Evolutionary conservation across 2,329 filamentous ascomycete genomes (phyloP).

Genomic region (Penicillium sp.): DNA sequence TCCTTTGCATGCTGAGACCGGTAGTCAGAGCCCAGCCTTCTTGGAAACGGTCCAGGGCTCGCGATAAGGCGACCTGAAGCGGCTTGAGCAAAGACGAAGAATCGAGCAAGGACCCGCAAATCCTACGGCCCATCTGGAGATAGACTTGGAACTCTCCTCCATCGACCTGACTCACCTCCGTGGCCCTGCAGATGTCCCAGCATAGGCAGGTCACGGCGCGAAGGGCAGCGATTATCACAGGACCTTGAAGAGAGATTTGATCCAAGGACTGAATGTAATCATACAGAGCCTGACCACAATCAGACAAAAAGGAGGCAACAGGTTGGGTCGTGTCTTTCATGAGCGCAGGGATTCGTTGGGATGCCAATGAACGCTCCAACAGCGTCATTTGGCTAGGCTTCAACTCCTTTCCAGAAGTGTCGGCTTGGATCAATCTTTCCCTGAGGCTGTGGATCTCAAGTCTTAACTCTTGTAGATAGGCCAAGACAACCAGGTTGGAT

Average conservation of each 20-base stretch:
- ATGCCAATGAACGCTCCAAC: conserved; percentile 42
- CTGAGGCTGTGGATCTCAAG: conserved; percentile 36
- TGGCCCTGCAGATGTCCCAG: conserved; percentile 48
- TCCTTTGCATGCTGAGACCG: conserved; percentile 71
- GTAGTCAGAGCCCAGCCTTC: conserved; percentile 68
- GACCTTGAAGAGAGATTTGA: conserved; percentile 23
- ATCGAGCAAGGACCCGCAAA: conserved; percentile 34
- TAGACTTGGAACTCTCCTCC: conserved; percentile 55
- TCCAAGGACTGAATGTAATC: conserved; percentile 35
- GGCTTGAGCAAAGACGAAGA: conserved; percentile 26
- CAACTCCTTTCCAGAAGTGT: conserved; percentile 32
- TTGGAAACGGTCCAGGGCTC: conserved; percentile 55
- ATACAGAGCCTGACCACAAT: conserved; percentile 37
- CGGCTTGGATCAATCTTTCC: conserved; percentile 32
- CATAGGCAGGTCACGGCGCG: conserved; percentile 44
- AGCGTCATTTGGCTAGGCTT: conserved; percentile 44
- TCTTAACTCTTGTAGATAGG: conserved; percentile 39
- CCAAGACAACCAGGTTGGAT: conserved; percentile 27
- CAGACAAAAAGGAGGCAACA: conserved; percentile 37
- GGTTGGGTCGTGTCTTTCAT: conserved; percentile 44
- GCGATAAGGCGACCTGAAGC: conserved; percentile 29
- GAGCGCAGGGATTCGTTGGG: conserved; percentile 37
- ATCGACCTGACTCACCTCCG: conserved; percentile 45
- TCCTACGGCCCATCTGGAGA: conserved; percentile 41
- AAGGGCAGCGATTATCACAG: conserved; percentile 27